These are phyloP conservation scores for Ophiostoma tasmaniense DNA, from an alignment of 2,329 filamentous ascomycete genomes.

Conservation along the genomic window DNA sequence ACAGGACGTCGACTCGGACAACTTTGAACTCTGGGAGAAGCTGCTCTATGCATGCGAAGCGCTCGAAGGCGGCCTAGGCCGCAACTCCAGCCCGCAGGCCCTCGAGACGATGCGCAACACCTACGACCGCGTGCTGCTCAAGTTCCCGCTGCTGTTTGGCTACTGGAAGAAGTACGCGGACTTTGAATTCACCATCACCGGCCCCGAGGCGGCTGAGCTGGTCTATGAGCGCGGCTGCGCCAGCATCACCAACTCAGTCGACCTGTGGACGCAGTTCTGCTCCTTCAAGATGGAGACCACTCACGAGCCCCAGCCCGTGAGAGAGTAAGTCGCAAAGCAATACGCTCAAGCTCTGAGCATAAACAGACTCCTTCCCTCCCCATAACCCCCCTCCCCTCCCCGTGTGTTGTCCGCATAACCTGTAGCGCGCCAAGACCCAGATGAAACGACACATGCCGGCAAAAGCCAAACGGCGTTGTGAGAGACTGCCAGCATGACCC, in stretches of 20 bases:
- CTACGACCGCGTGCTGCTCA: constrained; percentile 87
- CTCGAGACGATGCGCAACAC: constrained; percentile 78
- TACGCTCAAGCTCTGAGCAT: not conserved
- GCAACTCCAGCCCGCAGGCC: constrained; percentile 91
- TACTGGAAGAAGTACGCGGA: constrained; percentile 99
- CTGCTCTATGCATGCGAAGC: constrained; percentile 73
- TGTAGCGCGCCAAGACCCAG: constrained; percentile 52
- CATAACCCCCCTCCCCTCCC: not conserved
- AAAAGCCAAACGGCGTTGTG: not conserved
- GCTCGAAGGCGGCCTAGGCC: constrained; percentile 86
- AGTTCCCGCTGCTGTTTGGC: constrained; percentile 91
- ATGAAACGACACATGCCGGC: not conserved
- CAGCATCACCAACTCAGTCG: constrained; percentile 86
- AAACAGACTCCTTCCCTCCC: not conserved
- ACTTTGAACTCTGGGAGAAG: constrained; percentile 92
- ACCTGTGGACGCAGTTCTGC: constrained; percentile 96
- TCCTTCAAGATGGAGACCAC: constrained; percentile 96
- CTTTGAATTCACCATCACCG: constrained; percentile 91
- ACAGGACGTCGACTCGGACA: constrained; percentile 66
- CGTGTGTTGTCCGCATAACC: constrained; percentile 13
- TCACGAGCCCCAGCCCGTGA: constrained; percentile 86
- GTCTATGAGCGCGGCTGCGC: constrained; percentile 93
- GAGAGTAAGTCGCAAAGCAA: constrained; percentile 86
- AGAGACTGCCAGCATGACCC: not conserved
- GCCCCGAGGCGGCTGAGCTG: constrained; percentile 95